These are phyloP conservation scores for Ploettnerulaceae sp. DNA, from an alignment of 2,329 filamentous ascomycete genomes.

Conservation along the genomic window DNA sequence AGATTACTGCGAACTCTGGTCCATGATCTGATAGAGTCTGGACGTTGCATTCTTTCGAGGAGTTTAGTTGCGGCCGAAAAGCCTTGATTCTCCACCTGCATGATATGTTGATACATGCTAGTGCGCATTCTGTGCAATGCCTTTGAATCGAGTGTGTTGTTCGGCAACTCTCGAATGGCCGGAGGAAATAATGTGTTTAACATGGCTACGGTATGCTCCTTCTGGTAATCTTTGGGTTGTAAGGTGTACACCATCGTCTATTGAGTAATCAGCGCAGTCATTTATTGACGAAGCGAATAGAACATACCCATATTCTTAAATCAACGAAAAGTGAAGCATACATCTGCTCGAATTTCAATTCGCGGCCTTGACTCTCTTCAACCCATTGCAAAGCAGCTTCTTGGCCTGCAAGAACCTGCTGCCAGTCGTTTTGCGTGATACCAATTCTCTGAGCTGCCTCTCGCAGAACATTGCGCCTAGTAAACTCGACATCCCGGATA, in stretches of 20 bases:
- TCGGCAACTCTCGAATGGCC: constrained; percentile 22
- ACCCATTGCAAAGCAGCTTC: constrained; percentile 25
- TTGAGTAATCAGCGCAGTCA: constrained; percentile 6
- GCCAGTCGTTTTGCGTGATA: constrained; percentile 26
- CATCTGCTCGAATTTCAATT: constrained; percentile 18
- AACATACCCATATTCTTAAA: constrained; percentile 30
- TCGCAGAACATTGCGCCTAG: constrained; percentile 18
- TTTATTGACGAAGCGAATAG: background rate
- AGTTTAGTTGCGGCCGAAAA: constrained; percentile 17
- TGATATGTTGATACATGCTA: constrained; percentile 25
- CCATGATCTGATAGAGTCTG: constrained; percentile 22
- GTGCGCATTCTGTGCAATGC: constrained; percentile 22
- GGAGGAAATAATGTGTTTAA: constrained; percentile 33
- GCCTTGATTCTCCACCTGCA: constrained; percentile 18
- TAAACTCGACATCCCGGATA: constrained; percentile 27
- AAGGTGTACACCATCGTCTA: constrained; percentile 9
- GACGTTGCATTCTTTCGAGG: constrained; percentile 11
- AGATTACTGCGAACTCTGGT: constrained; percentile 15
- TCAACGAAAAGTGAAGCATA: constrained; percentile 27
- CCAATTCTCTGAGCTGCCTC: constrained; percentile 22
- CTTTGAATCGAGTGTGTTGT: constrained; percentile 18
- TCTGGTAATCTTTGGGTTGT: constrained; percentile 21
- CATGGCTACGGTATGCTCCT: constrained; percentile 22
- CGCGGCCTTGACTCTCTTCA: constrained; percentile 21
- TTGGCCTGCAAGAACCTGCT: constrained; percentile 18